Conservation (phyloP, 345 rosid genomes). For the Boechera divaricarpa region DNA sequence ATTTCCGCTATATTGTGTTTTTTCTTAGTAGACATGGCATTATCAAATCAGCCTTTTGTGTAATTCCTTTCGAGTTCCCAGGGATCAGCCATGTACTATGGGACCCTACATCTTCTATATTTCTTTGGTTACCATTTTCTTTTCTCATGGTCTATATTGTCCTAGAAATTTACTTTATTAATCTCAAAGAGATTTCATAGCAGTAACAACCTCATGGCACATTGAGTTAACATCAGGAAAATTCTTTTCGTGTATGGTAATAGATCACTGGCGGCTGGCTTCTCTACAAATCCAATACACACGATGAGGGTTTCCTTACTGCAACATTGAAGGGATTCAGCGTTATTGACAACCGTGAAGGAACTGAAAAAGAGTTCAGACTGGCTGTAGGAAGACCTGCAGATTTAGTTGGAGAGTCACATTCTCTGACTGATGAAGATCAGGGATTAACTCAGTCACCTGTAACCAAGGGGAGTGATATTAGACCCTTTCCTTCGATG, state of each 20-base stretch:
- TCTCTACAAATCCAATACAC: slow-evolving; percentile 73
- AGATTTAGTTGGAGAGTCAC: slow-evolving; percentile 49
- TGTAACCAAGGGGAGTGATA: slow-evolving; percentile 44
- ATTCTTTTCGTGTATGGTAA: slow-evolving; percentile 13
- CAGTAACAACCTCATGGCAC: slow-evolving; percentile 21
- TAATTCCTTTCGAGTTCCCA: slow-evolving; percentile 12
- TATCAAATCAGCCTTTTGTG: slow-evolving; percentile 20
- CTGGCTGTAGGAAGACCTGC: slow-evolving; percentile 85
- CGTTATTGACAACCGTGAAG: slow-evolving; percentile 92
- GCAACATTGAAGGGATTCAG: slow-evolving; percentile 85
- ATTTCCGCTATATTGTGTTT: background rate
- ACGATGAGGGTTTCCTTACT: slow-evolving; percentile 75
- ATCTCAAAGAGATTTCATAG: slow-evolving; percentile 12
- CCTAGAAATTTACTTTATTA: slow-evolving; percentile 4
- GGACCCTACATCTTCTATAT: slow-evolving; percentile 22
- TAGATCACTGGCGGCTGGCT: slow-evolving; percentile 90
- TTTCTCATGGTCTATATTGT: slow-evolving; percentile 7
- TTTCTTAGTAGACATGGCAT: slow-evolving; percentile 4
- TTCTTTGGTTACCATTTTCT: slow-evolving; percentile 22
- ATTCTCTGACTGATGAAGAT: slow-evolving; percentile 39
- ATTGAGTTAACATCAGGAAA: slow-evolving; percentile 27
- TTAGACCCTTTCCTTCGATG: slow-evolving; percentile 78
- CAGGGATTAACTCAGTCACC: slow-evolving; percentile 46
- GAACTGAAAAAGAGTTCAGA: slow-evolving; percentile 79
- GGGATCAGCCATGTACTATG: slow-evolving; percentile 17